These are phyloP conservation scores for Pythium grandisporangium DNA, from an alignment of 352 stramenopile species.

Conservation along the genomic window DNA sequence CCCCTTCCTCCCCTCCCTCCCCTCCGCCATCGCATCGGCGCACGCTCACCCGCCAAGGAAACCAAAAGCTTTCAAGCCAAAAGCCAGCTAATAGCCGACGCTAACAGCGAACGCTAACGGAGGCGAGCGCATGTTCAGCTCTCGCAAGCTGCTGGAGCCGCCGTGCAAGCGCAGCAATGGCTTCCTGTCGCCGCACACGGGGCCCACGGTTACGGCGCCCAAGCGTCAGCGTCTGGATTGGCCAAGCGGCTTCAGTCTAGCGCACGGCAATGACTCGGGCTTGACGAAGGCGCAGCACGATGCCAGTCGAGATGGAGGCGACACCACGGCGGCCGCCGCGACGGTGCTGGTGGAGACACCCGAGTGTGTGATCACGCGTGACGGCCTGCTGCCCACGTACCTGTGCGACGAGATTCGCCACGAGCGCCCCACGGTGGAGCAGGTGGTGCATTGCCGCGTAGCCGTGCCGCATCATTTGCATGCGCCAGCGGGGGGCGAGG, in stretches of 20 bases:
- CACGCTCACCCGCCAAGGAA: no score
- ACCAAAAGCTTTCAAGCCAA: no score
- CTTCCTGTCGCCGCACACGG: neutral
- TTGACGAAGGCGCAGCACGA: neutral
- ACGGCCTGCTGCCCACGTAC: slow-evolving; percentile 22
- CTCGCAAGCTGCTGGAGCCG: slow-evolving; percentile 57
- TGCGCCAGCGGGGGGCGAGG: no score
- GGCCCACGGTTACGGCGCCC: slow-evolving; percentile 9
- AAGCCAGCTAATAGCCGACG: no score
- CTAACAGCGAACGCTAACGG: no score
- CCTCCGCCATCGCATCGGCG: no score
- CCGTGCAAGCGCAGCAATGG: slow-evolving; percentile 47
- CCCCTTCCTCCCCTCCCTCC: no score
- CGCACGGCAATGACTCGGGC: no score
- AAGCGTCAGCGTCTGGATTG: slow-evolving; percentile 57
- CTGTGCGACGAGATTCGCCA: slow-evolving; percentile 40
- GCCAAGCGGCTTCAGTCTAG: no score
- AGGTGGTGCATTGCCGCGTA: slow-evolving; percentile 13
- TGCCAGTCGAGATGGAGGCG: slow-evolving; percentile 4
- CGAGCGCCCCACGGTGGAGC: slow-evolving; percentile 16
- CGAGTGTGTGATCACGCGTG: slow-evolving; percentile 38
- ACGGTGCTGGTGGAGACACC: slow-evolving; percentile 42
- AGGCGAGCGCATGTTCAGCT: slow-evolving; percentile 75
- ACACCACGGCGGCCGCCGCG: no score
- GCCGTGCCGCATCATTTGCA: slow-evolving; percentile 6